Evolutionary conservation across 1,284 basidiomycete genomes (phyloP), one percentile per base, ranked within the genome.

Genomic region (Wolfiporia cocos): DNA sequence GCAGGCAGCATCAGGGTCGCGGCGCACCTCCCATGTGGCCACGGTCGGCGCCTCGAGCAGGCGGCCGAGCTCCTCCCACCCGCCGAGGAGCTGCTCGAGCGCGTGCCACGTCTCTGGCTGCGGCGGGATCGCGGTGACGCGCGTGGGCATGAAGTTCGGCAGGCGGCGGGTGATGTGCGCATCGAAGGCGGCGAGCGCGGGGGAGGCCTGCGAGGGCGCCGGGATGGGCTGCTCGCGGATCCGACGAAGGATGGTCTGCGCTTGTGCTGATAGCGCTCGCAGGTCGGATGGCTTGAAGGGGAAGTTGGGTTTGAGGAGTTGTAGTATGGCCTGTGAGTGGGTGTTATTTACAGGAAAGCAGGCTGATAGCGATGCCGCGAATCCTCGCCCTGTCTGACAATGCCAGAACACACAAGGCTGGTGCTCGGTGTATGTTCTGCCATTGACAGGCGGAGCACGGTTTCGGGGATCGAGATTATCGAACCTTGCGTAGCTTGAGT

Each of bases 61-160:
- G 4, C 65, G 52, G 29, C 63, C 66, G 3, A 78, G 53, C 47
- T 85, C 77, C 12, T 74, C 66, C 62, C 81, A 74, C 3, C 76
- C 78, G 34, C 77, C 68, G 2, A 89, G 49, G 6, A 86, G 56
- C 1, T 54, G 59, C 4, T 65, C 58, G 2, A 89, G 49, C 1
- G 67, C 61, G 14, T 67, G 52, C 77, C 82, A 89, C 0, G 73
- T 75, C 3, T 71, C 59, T 11, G 67, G 59, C 34, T 73, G 65
- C 1, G 68, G 50, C 0, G 78, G 78, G 0, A 85, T 55, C 3
- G 69, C 59, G 14, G 87, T 65, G 3, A 78, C 64, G 12, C 81
- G 76, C 5, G 88, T 74, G 0, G 91, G 91, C 57, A 89, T 81
- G 47, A 76, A 79, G 29, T 81, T 83, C 20, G 81, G 80, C 0